Evolutionary conservation across 768 basidiomycete species (phyloP), one percentile per base, ranked within the genome.

Genomic region (Serpula lacrymans): DNA sequence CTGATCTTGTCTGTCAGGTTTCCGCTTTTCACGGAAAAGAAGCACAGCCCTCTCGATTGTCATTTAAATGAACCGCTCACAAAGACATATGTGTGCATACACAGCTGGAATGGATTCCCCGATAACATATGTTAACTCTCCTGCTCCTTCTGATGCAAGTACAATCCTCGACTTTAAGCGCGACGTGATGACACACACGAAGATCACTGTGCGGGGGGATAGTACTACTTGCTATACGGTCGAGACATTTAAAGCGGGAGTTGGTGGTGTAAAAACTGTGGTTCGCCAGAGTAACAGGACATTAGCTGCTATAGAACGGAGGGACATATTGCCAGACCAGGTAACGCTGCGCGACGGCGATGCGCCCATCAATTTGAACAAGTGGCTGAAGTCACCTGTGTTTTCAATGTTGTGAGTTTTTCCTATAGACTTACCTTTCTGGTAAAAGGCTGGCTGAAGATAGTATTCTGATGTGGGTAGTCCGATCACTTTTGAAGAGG

Each of bases 111-210:
- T n/a, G n/a, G n/a, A n/a, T n/a, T n/a, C n/a, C n/a, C n/a, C n/a
- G n/a, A n/a, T n/a, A n/a, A n/a, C n/a, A n/a, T n/a, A n/a, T n/a
- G n/a, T n/a, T n/a, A n/a, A n/a, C n/a, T n/a, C n/a, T n/a, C n/a
- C 22, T 39, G 11, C 24, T 13, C 23, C 17, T 23, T 23, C 24
- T 2, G 21, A 26, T 26, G 25, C 41, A n/a, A 22, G 8, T 3
- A 38, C 34, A 2, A 39, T 34, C n/a, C 24, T 42, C 17, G 41
- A 42, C 30, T 41, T 41, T 13, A 25, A 41, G 4, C 17, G 13
- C 4, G 35, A 41, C 36, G 40, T 20, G n/a, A 41, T 26, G 40
- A 26, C 10, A 35, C 36, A 14, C 18, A 41, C 17, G 4, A 26
- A 20, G 13, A 34, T 25, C 13, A 38, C 35, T 12, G 35, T 41